phyloP scores from a whole-genome alignment of 78 protist species.

The Chrysochromulina parva region DNA sequence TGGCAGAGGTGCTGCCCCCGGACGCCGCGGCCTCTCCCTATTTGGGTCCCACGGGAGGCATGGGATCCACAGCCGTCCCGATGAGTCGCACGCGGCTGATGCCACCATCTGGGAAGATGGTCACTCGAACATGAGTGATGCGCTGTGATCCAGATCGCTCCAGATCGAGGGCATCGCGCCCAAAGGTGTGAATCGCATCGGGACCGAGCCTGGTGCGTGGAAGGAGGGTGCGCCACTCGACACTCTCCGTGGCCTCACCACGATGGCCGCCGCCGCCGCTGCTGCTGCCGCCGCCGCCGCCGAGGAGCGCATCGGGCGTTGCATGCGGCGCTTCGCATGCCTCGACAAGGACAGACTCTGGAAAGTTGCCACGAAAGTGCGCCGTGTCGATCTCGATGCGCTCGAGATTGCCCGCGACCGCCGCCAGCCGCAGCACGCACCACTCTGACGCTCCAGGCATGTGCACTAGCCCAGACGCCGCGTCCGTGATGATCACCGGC shows the following conservation, averaged over 20 bases:
- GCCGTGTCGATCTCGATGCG: constrained; percentile 71
- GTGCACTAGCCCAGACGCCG: constrained; percentile 20
- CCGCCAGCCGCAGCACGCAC: constrained; percentile 47
- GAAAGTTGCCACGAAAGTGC: constrained; percentile 83
- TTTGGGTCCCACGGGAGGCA: background rate
- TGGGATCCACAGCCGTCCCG: background rate
- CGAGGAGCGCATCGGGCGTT: background rate
- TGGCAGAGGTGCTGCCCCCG: no score
- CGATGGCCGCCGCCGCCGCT: no score
- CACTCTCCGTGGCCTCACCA: background rate
- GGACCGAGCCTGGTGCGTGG: background rate
- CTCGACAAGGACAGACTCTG: constrained; percentile 63
- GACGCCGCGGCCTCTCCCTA: background rate
- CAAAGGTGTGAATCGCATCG: background rate
- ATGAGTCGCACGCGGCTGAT: constrained; percentile 28
- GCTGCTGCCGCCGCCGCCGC: background rate
- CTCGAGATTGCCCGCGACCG: background rate
- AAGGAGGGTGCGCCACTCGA: background rate
- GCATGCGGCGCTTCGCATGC: background rate
- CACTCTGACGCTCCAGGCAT: constrained; percentile 70
- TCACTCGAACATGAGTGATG: constrained; percentile 21
- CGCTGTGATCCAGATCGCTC: background rate
- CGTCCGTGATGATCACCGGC: constrained; percentile 13
- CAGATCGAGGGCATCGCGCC: background rate
- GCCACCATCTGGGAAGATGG: constrained; percentile 58